Percentiles rank a stretch among this genome's conserved stretches.
Conservation (phyloP, 2,329 filamentous ascomycete genomes). For the Zelopaecilomyces penicillatus region DNA sequence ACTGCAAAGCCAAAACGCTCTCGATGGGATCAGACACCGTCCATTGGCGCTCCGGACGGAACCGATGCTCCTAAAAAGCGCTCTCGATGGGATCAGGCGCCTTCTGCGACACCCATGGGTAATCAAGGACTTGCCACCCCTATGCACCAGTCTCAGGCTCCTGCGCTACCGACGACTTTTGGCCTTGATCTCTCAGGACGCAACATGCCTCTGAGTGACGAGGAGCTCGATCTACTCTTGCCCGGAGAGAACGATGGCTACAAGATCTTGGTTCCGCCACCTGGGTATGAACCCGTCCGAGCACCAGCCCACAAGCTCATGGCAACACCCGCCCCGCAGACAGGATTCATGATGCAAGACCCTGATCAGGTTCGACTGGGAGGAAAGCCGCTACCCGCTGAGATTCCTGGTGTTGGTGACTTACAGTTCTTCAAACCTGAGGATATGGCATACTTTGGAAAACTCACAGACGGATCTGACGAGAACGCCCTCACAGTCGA, state of each 20-base stretch:
- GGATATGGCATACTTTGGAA: slow-evolving; percentile 98
- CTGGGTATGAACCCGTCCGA: slow-evolving; percentile 80
- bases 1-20: slow-evolving; percentile 65
- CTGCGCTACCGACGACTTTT: slow-evolving; percentile 52
- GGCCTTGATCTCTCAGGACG: slow-evolving; percentile 73
- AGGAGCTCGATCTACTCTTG: slow-evolving; percentile 86
- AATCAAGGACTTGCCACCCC: slow-evolving; percentile 69
- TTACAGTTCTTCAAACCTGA: slow-evolving; percentile 97
- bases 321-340: slow-evolving; percentile 64
- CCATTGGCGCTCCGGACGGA: slow-evolving; percentile 40
- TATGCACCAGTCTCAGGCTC: slow-evolving; percentile 59
- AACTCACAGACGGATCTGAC: slow-evolving; percentile 87
- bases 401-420: slow-evolving; percentile 93
- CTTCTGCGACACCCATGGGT: slow-evolving; percentile 67
- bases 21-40: slow-evolving; percentile 79
- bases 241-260: slow-evolving; percentile 85
- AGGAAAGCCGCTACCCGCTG: slow-evolving; percentile 85
- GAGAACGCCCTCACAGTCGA: slow-evolving; percentile 89
- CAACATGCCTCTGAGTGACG: slow-evolving; percentile 78
- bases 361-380: slow-evolving; percentile 74
- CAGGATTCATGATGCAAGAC: slow-evolving; percentile 96
- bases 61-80: slow-evolving; percentile 61
- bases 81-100: slow-evolving; percentile 89
- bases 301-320: slow-evolving; percentile 68
- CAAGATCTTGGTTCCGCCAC: slow-evolving; percentile 81